These are phyloP conservation scores for Pulicaria dysenterica DNA, from an alignment of 129 eudicot genomes.

Conservation along the genomic window DNA sequence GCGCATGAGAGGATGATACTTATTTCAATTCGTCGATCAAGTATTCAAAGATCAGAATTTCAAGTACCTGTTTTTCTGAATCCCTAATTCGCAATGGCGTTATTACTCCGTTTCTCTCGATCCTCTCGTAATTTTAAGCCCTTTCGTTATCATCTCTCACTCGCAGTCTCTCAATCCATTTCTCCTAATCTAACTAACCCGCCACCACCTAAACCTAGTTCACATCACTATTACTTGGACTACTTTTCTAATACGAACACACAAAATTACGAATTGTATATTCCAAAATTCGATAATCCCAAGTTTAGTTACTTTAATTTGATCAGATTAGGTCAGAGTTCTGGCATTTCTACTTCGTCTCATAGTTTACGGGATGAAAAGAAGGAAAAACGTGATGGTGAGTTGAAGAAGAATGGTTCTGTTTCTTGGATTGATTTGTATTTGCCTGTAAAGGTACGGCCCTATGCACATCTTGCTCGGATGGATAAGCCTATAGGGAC, in stretches of 20 bases:
- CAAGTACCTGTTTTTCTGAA: neutral
- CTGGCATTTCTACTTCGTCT: constrained; percentile 38
- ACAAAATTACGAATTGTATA: neutral
- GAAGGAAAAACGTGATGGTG: constrained; percentile 24
- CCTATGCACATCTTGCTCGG: constrained; percentile 74
- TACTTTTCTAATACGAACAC: neutral
- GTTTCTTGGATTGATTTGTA: constrained; percentile 83
- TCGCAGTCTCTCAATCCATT: constrained; percentile 30
- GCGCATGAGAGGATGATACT: neutral
- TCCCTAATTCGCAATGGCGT: constrained; percentile 34
- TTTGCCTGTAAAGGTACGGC: constrained; percentile 48
- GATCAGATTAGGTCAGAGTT: constrained; percentile 30
- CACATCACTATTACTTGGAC: neutral
- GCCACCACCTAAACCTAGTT: constrained; percentile 27
- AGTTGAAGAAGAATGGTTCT: constrained; percentile 9
- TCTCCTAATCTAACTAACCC: constrained; percentile 13
- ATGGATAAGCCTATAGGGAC: constrained; percentile 84
- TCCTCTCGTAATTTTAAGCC: constrained; percentile 30
- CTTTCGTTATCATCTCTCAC: constrained; percentile 13
- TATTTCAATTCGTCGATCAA: neutral
- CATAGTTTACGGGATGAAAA: constrained; percentile 11
- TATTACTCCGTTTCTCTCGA: constrained; percentile 41
- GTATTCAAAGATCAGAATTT: constrained; percentile 1
- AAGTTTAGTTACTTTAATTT: constrained; percentile 25
- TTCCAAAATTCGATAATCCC: constrained; percentile 11